Evolutionary conservation across 2,329 filamentous ascomycete genomes (phyloP), one percentile per base, ranked within the genome.

Genomic region (Cladosporium sp.): DNA sequence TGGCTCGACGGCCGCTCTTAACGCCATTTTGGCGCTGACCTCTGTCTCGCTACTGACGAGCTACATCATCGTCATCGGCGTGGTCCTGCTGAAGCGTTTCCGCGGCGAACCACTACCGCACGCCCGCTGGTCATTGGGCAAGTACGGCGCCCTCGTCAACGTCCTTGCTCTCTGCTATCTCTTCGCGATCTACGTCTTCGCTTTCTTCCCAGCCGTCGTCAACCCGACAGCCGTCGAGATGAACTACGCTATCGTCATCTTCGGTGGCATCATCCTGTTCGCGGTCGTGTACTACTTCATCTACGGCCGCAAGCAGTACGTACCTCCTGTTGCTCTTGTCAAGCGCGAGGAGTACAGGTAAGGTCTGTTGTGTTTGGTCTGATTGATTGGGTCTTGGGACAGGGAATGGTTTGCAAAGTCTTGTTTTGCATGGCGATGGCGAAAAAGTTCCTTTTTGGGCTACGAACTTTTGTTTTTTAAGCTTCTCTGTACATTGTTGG

Each of bases 121-220:
- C 51, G 83, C 83, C 0, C 82, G 82, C 0, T 86, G 82, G 76
- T 78, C 76, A 39, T 59, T 85, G 0, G 82, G 82, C 2, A 65
- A 74, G 0, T 66, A 81, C 1, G 83, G 83, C 0, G 80, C 76
- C 6, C 64, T 78, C 17, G 84, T 84, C 66, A 86, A 85, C 58
- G 66, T 74, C 1, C 80, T 83, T 49, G 78, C 82, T 1, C 81
- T 79, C 63, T 51, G 74, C 2, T 86, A 84, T 64, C 76, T 81
- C 65, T 59, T 80, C 1, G 78, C 85, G 39, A 73, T 84, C 2
- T 76, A 82, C 14, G 84, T 86, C 67, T 85, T 81, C 74, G 78
- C 75, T 20, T 81, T 84, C 54, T 80, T 77, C 76, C 77, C 77
- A 8, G 67, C 70, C 5, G 63, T 61, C 28, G 66, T 67, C 6